Evolutionary conservation across 2,329 filamentous ascomycete genomes (phyloP).

Genomic region (Fusarium sp.): DNA sequence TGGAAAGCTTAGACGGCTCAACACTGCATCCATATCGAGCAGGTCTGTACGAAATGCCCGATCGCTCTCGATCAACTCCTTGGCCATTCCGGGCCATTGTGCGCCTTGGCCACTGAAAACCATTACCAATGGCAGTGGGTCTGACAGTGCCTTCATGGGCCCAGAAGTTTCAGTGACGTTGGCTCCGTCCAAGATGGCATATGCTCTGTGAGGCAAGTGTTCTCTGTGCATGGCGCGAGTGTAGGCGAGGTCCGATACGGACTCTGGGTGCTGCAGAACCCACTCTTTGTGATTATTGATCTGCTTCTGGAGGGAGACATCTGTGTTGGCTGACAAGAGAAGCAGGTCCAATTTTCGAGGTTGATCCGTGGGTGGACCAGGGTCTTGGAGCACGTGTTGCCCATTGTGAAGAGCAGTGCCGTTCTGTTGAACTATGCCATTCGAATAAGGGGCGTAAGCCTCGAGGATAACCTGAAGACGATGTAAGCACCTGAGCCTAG

Average conservation of each 20-base stretch:
- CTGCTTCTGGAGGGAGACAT: conserved; percentile 2
- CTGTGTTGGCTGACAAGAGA: conserved; percentile 33
- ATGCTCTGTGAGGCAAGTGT: conserved; percentile 38
- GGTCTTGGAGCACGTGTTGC: background rate
- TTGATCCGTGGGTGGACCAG: background rate
- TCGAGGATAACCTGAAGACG: conserved; percentile 35
- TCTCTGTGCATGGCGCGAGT: conserved; percentile 47
- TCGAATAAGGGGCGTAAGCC: background rate
- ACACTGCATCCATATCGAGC: conserved; percentile 1
- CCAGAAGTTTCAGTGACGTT: conserved; percentile 18
- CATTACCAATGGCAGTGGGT: background rate
- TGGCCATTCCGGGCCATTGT: conserved; percentile 43
- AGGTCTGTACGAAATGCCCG: conserved; percentile 13
- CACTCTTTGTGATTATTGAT: conserved; percentile 38
- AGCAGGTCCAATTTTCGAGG: conserved; percentile 13
- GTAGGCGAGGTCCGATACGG: conserved; percentile 40
- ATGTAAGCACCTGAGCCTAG: background rate
- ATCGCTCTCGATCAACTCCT: conserved; percentile 30
- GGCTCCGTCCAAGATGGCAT: background rate
- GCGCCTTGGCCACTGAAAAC: conserved; percentile 49
- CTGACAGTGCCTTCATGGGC: background rate
- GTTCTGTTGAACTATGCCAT: background rate
- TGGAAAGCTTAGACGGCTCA: background rate
- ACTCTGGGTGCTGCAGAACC: conserved; percentile 14
- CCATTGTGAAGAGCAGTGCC: background rate